These are phyloP conservation scores for Ceratocystis variospora DNA, from an alignment of 2,329 filamentous ascomycete species.

Conservation along the genomic window DNA sequence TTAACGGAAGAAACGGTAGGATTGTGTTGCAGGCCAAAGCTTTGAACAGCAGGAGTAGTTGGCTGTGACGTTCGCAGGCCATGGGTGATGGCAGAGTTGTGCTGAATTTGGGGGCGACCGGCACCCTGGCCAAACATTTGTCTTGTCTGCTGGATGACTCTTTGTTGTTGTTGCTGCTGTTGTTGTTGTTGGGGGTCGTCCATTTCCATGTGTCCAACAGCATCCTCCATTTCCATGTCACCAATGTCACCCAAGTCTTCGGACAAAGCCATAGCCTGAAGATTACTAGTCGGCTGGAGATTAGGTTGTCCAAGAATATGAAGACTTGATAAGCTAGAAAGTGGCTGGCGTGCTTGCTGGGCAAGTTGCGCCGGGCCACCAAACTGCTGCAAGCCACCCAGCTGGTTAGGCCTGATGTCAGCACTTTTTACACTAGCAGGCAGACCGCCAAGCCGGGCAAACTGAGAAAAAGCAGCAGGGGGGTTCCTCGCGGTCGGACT, in stretches of 20 bases:
- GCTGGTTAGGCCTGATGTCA: slow-evolving; percentile 7
- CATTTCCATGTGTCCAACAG: slow-evolving; percentile 51
- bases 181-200: slow-evolving; percentile 39
- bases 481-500: slow-evolving; percentile 32
- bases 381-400: slow-evolving; percentile 17
- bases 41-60: slow-evolving; percentile 64
- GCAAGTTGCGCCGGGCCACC: slow-evolving; percentile 18
- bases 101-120: slow-evolving; percentile 57
- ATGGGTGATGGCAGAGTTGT: slow-evolving; percentile 62
- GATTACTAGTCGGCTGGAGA: slow-evolving; percentile 32
- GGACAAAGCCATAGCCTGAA: slow-evolving; percentile 24
- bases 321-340: slow-evolving; percentile 17
- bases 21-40: slow-evolving; percentile 75
- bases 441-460: slow-evolving; percentile 21
- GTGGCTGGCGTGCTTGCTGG: slow-evolving; percentile 19
- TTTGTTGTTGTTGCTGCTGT: slow-evolving; percentile 22
- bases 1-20: slow-evolving; percentile 95
- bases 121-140: slow-evolving; percentile 54
- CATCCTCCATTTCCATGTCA: slow-evolving; percentile 95
- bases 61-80: slow-evolving; percentile 76
- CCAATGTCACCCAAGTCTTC: slow-evolving; percentile 74
- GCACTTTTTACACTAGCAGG: slow-evolving; percentile 8
- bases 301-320: slow-evolving; percentile 26
- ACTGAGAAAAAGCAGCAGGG: slow-evolving; percentile 28
- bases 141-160: slow-evolving; percentile 51